phyloP scores from a whole-genome alignment of 306 rosid genomes.

The Ochetophila trinervis region DNA sequence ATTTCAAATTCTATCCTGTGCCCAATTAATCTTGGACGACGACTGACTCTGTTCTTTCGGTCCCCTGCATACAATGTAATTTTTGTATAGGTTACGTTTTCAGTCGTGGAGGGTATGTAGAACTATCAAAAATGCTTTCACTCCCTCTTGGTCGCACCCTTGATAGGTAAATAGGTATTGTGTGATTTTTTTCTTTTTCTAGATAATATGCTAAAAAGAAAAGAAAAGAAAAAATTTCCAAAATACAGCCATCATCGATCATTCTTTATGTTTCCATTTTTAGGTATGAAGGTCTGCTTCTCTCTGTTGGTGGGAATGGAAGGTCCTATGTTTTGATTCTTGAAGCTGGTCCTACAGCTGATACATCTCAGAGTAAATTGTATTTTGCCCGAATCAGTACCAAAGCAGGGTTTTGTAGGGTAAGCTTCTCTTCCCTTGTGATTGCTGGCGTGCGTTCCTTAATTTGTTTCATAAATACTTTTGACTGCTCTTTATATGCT shows the following conservation, averaged over 20 bases:
- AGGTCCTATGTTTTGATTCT: slow-evolving; percentile 82
- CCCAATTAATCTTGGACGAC: not conserved
- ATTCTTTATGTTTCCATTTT: not conserved
- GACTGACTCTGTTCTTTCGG: too few species aligned
- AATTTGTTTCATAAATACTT: slow-evolving; percentile 1
- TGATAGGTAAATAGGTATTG: slow-evolving; percentile 59
- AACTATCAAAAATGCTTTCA: slow-evolving; percentile 74
- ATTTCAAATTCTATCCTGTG: too few species aligned
- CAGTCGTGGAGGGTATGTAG: slow-evolving; percentile 89
- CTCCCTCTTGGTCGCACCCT: slow-evolving; percentile 89
- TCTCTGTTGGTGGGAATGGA: slow-evolving; percentile 97
- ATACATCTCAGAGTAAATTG: slow-evolving; percentile 76
- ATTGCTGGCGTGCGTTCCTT: slow-evolving; percentile 5
- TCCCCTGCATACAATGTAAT: too few species aligned
- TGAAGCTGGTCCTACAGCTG: slow-evolving; percentile 82
- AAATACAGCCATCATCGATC: too few species aligned
- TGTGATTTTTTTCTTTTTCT: not conserved
- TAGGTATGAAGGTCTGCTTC: slow-evolving; percentile 94
- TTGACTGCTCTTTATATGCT: slow-evolving; percentile 4
- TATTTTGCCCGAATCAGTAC: slow-evolving; percentile 85
- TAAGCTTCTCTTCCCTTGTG: slow-evolving; percentile 27
- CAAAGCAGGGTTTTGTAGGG: slow-evolving; percentile 96
- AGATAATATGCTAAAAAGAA: too few species aligned
- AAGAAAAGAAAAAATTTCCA: too few species aligned
- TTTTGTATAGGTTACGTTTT: slow-evolving; percentile 81